Percentiles rank a stretch among this genome's conserved stretches.
phyloP scores from a whole-genome alignment of 306 rosid genomes.

The Malus orientalis region DNA sequence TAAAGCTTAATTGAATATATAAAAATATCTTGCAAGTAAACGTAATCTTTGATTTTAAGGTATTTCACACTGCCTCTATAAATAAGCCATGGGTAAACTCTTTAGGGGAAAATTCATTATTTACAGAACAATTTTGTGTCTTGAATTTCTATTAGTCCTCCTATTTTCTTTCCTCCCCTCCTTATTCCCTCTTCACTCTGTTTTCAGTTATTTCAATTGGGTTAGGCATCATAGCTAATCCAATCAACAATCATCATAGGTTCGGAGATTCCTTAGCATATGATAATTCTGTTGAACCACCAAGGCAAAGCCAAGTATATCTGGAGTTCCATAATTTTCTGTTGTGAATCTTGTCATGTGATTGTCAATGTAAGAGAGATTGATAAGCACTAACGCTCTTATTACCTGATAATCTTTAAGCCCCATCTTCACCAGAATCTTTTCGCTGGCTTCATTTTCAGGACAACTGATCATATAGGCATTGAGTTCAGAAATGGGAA shows the following conservation, averaged over 20 bases:
- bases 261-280: background rate
- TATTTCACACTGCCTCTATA: background rate
- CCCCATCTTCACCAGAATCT: constrained; percentile 63
- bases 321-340: constrained; percentile 6
- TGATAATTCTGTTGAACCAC: background rate
- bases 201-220: background rate
- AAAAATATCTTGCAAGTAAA: constrained; percentile 9
- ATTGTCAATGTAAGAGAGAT: background rate
- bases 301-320: background rate
- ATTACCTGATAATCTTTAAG: constrained; percentile 76
- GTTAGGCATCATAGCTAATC: background rate
- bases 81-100: background rate
- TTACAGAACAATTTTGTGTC: background rate
- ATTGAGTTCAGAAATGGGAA: constrained; percentile 22
- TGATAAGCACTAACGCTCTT: constrained; percentile 5
- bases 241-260: background rate
- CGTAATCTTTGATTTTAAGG: background rate
- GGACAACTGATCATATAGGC: constrained; percentile 39
- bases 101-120: background rate
- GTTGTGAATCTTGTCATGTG: background rate
- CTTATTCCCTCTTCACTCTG: background rate
- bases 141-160: background rate
- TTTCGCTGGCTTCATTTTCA: constrained; percentile 56
- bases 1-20: constrained; percentile 8
- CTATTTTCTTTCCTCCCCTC: background rate